phyloP scores from a whole-genome alignment of 1,284 basidiomycete genomes.

The Athelia psychrophila region DNA sequence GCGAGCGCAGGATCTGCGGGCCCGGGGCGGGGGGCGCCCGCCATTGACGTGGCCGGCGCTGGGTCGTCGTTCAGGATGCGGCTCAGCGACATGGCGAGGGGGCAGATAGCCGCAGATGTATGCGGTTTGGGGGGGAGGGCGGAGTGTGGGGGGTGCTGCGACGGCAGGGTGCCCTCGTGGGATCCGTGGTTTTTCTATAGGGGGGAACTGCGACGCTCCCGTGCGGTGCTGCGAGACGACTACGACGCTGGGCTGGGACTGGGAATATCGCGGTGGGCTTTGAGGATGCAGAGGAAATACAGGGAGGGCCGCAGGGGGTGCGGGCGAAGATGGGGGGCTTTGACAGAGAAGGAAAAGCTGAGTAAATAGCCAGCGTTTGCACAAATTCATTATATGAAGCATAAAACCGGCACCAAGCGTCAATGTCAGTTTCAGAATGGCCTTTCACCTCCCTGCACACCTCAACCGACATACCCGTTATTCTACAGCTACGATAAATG shows the following conservation, averaged over 20 bases:
- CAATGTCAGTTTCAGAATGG: too few relatives aligned
- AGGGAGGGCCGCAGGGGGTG: background rate
- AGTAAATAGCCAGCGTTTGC: background rate
- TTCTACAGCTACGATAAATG: too few relatives aligned
- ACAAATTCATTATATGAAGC: too few relatives aligned
- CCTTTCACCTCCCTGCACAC: too few relatives aligned
- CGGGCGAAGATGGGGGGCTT: conserved; percentile 6
- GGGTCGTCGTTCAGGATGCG: conserved; percentile 74
- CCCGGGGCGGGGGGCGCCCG: conserved; percentile 1
- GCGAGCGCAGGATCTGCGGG: conserved; percentile 17
- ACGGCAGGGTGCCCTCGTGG: conserved; percentile 8
- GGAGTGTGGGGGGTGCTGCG: background rate
- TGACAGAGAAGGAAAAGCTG: background rate
- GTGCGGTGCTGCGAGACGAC: too few relatives aligned
- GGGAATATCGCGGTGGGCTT: background rate
- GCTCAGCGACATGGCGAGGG: conserved; percentile 59
- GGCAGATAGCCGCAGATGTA: conserved; percentile 1
- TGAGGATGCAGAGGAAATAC: background rate
- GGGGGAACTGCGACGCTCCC: too few relatives aligned
- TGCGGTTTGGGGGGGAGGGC: conserved; percentile 49
- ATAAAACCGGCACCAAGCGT: too few relatives aligned
- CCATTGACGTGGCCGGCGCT: conserved; percentile 25
- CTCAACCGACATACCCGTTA: background rate
- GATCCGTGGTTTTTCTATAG: background rate
- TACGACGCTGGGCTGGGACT: background rate